These are phyloP conservation scores for Suillus plorans DNA, from an alignment of 768 basidiomycete genomes.

Conservation along the genomic window DNA sequence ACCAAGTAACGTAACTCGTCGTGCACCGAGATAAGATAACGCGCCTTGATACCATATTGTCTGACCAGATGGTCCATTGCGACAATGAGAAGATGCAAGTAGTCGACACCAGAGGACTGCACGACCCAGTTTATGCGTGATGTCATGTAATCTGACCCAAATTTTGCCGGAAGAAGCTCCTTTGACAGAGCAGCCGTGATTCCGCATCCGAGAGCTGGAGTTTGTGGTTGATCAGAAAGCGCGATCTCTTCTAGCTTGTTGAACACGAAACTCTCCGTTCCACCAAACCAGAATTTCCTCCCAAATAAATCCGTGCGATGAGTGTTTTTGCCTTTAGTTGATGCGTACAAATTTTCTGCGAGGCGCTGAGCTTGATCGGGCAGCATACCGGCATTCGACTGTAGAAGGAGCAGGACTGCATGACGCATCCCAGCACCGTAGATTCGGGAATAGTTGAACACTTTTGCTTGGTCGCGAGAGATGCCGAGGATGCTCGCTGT, in stretches of 20 bases:
- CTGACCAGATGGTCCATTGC: constrained; percentile 86
- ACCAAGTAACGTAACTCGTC: constrained; percentile 96
- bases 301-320: constrained; percentile 72
- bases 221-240: constrained; percentile 79
- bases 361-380: constrained; percentile 76
- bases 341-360: constrained; percentile 83
- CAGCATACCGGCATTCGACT: constrained; percentile 78
- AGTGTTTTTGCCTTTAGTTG: constrained; percentile 91
- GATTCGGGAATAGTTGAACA: constrained; percentile 98
- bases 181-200: constrained; percentile 93
- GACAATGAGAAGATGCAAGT: constrained; percentile 94
- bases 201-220: constrained; percentile 92
- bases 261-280: constrained; percentile 94
- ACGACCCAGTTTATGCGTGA: constrained; percentile 99
- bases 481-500: constrained; percentile 92
- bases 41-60: constrained; percentile 81
- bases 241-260: constrained; percentile 98
- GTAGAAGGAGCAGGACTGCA: constrained; percentile 82
- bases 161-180: constrained; percentile 77
- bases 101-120: constrained; percentile 97
- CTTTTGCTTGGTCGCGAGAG: constrained; percentile 92
- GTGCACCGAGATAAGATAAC: constrained; percentile 96
- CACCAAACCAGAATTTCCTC: constrained; percentile 94
- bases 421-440: constrained; percentile 98
- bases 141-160: constrained; percentile 88